Base-by-base conservation (phyloP, 1,284 basidiomycete genomes). In the Laetiporus sulphureus region DNA sequence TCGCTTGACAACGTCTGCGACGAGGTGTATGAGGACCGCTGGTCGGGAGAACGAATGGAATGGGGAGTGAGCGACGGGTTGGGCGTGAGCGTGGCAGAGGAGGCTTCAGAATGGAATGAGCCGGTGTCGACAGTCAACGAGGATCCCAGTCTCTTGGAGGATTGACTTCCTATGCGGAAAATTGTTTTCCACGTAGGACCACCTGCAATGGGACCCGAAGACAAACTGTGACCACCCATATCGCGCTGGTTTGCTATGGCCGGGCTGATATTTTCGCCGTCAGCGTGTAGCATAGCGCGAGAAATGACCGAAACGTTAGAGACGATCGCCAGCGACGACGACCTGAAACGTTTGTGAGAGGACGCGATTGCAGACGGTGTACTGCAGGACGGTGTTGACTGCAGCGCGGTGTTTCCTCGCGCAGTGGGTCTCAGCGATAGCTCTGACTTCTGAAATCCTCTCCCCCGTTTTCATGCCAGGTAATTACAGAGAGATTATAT, bases 1-100 rank as follows among this genome's bases (percentile, higher is more conserved):
- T 83, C 81, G 51, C 69, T 79, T 8, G 83, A 84, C 47, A 75
- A 73, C 0, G 79, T 78, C 50, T 75, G 75, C 31, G 82, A 84
- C 8, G 83, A 86, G 55, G 78, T 81, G 62, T 75, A 83, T 4
- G 83, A 86, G 32, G 73, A 79, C 37, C 82, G 72, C 41, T 75
- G 73, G 60, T 78, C 74, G 45, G 56, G 47, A 32, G 65, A 62
- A 22, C 66, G 58, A 41, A 70, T 65, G 15, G 73, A 69, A 18
- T 66, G 63, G 19, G 77, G 76, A 12, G 74, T 71, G 42, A 77
- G 65, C 11, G 74, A 67, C 32, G 71, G 58, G 37, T 66, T 72
- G 31, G 70, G 69, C 50, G 62, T 60, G 42, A 65, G 55, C 38
- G 55, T 59, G 44, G 55, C 50, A 42, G 55, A 54, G 55, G 54